Base-by-base conservation (phyloP, 2,329 filamentous ascomycete genomes). In the Alternaria triticimaculans region DNA sequence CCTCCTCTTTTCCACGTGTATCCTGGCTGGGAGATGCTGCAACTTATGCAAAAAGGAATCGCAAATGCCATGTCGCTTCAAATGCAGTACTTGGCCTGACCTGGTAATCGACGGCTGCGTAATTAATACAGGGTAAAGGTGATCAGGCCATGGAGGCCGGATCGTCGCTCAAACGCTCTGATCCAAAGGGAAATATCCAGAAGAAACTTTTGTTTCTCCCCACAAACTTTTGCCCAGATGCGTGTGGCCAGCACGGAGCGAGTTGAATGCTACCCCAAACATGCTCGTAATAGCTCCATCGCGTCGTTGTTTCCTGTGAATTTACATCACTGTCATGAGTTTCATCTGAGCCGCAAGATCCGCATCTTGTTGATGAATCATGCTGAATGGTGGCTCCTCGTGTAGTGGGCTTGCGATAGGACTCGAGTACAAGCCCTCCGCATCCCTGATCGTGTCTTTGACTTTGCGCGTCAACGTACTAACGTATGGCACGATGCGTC, bases 401-500 rank as follows among this genome's bases (percentile, higher is more conserved):
- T 80, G 78, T 62, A 71, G 65, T 44, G 76, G 75, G 60, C 77
- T 81, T 44, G 74, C 75, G 54, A 63, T 71, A 11, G 83, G 83
- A 63, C 82, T 84, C 20, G 79, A 80, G 62, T 84, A 83, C 12
- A 84, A 75, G 21, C 81, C 82, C 72, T 85, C 83, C 15, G 81
- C 82, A 64, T 84, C 82, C 46, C 83, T 79, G 58, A 85, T 71
- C 2, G 79, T 79, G 53, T 83, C 81, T 69, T 84, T 85, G 53
- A 84, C 83, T 70, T 81, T 82, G 37, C 82, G 82, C 60, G 82
- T 83, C 60, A 85, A 75, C 10, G 80, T 80, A 61, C 78, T 82
- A 45, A 85, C 84, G 68, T 85, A 84, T 5, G 84, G 84, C 25
- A 90, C 88, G 60, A 90, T 87, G 72, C 89, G 86, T 67, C 85